Evolutionary conservation across 345 rosid species (phyloP).

Genomic region (Ceriops decandra): DNA sequence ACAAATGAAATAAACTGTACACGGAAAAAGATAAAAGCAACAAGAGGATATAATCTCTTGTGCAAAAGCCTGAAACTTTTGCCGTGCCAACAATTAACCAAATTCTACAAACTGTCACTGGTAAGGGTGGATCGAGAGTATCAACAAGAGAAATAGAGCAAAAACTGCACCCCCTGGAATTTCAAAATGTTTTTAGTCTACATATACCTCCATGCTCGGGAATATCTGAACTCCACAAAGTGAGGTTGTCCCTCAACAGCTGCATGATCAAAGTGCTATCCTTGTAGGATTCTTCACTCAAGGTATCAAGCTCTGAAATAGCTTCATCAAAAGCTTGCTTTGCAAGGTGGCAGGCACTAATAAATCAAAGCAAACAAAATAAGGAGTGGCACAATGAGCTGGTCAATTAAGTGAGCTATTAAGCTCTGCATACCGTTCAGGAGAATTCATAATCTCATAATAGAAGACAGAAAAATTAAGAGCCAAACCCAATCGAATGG

Average conservation of each 20-base stretch:
- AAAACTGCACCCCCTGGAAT: not conserved
- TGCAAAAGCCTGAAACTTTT: not conserved
- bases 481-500: constrained; percentile 52
- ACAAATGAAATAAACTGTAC: not conserved
- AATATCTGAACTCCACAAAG: constrained; percentile 32
- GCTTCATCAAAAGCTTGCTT: constrained; percentile 37
- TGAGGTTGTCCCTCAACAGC: constrained; percentile 33
- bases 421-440: constrained; percentile 37
- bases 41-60: too few relatives aligned
- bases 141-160: not conserved
- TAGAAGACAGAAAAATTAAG: constrained; percentile 55
- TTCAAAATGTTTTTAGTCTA: not conserved
- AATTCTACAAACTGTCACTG: not conserved
- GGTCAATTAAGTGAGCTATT: not conserved
- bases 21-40: not conserved
- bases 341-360: constrained; percentile 35
- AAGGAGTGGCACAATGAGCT: not conserved
- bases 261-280: constrained; percentile 36
- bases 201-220: constrained; percentile 30
- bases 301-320: constrained; percentile 29
- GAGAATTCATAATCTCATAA: constrained; percentile 55
- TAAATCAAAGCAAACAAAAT: not conserved
- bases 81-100: not conserved
- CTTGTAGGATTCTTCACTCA: constrained; percentile 34
- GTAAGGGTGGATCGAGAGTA: not conserved